A percentile compares a stretch with the other conserved stretches of the same genome.
These are phyloP conservation scores for Syncephalastrum monosporum DNA, from an alignment of 371 early-diverging fungal genomes.

Conservation along the genomic window DNA sequence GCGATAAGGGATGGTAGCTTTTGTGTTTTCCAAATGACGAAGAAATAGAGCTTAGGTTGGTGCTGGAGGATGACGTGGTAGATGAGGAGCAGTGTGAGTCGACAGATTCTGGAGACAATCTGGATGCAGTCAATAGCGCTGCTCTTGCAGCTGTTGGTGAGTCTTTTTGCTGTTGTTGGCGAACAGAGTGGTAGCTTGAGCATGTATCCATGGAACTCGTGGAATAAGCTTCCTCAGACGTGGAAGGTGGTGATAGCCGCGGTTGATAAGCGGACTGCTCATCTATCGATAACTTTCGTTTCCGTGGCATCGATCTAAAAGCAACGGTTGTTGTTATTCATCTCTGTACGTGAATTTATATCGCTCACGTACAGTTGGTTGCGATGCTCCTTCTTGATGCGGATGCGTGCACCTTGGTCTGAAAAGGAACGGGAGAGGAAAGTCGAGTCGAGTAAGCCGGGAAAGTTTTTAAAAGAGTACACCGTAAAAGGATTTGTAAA, in stretches of 20 bases:
- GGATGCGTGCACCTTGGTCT: slow-evolving; percentile 52
- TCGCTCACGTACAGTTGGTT: slow-evolving; percentile 30
- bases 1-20: slow-evolving; percentile 5
- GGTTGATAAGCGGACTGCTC: slow-evolving; percentile 1
- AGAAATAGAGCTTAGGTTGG: slow-evolving; percentile 7
- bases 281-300: slow-evolving; percentile 24
- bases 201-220: slow-evolving; percentile 1
- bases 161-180: not conserved
- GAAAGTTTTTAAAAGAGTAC: slow-evolving; percentile 86
- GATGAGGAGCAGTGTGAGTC: slow-evolving; percentile 1
- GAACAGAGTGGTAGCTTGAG: not conserved
- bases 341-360: not conserved
- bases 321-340: not conserved
- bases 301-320: slow-evolving; percentile 18
- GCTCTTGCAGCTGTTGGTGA: slow-evolving; percentile 3
- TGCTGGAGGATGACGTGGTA: slow-evolving; percentile 9
- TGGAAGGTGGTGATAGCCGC: slow-evolving; percentile 5
- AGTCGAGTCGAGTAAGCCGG: slow-evolving; percentile 78
- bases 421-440: slow-evolving; percentile 51
- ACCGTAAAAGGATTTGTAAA: slow-evolving; percentile 72
- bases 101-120: not conserved
- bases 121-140: not conserved
- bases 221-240: not conserved
- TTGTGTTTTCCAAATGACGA: not conserved
- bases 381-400: slow-evolving; percentile 53